These are phyloP conservation scores for Sistotremastrum niveocremeum DNA, from an alignment of 768 basidiomycete genomes.

Conservation along the genomic window DNA sequence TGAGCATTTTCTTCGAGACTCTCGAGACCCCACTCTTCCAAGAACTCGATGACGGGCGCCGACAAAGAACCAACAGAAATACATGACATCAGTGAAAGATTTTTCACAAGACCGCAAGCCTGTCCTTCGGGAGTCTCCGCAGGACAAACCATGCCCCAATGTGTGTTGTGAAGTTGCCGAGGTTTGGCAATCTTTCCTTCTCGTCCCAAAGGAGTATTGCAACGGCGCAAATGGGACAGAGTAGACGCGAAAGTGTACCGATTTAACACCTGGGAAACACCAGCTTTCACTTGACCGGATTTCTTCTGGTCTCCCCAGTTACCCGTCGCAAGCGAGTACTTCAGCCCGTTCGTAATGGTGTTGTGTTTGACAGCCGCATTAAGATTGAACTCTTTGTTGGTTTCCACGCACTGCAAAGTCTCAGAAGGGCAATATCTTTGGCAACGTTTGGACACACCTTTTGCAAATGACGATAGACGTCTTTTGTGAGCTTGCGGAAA, in stretches of 20 bases:
- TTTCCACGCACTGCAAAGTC: conserved; percentile 74
- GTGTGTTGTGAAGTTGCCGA: conserved; percentile 96
- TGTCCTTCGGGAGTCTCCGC: conserved; percentile 99
- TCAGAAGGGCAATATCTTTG: conserved; percentile 2
- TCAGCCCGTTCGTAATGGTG: conserved; percentile 95
- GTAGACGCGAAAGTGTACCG: conserved; percentile 98
- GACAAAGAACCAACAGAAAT: conserved; percentile 96
- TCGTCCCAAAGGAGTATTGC: conserved; percentile 94
- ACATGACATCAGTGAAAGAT: conserved; percentile 92
- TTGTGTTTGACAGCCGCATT: conserved; percentile 87
- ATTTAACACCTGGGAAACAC: conserved; percentile 97
- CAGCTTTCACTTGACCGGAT: conserved; percentile 93
- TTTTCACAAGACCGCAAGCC: conserved; percentile 98
- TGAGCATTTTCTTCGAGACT: conserved; percentile 89
- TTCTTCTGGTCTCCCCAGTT: conserved; percentile 99
- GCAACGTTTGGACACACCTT: conserved; percentile 43
- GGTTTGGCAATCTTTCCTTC: conserved; percentile 99
- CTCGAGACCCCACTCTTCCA: conserved; percentile 98
- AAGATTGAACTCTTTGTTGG: conserved; percentile 88
- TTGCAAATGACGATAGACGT: conserved; percentile 93
- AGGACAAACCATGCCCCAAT: conserved; percentile 99
- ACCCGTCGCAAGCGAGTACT: conserved; percentile 95
- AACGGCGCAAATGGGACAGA: conserved; percentile 91
- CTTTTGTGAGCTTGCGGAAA: conserved; percentile 91
- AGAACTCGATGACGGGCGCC: conserved; percentile 92